Base-by-base conservation (phyloP, 2,329 filamentous ascomycete genomes). In the Aureobasidium musti region DNA sequence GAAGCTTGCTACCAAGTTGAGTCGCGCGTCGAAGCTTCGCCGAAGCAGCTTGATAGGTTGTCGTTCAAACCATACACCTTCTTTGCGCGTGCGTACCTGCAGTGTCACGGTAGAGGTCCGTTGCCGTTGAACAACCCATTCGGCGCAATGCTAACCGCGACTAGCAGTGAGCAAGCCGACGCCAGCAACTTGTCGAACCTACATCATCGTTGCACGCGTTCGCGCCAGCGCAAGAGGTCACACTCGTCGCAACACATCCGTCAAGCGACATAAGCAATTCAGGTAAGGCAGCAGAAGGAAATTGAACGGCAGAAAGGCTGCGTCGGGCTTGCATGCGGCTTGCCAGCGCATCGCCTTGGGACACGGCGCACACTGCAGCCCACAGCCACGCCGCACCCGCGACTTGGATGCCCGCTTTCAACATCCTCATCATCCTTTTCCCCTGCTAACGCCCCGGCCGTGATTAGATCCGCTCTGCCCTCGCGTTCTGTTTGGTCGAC, bases 401-500 rank as follows among this genome's bases (percentile, higher is more conserved):
- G 28, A 49, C 49, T n/a, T 39, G 19, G 7, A 52, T 54, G 50
- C 33, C n/a, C 60, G 14, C 47, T 53, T 21, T 3, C 28, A 43
- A 17, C 10, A 26, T 37, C 13, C 37, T 13, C 35, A 23, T 21
- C 45, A 49, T 43, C 30, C 19, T 49, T 43, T 41, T 35, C 23
- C 35, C 13, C 61, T 54, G 61, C 47, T 64, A 54, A 53, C 47
- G 33, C 28, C 49, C 57, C 49, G 49, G 35, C 49, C 61, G 28
- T 64, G 61, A 64, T 54, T 64, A 64, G 61, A 64, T 64, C 61
- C 61, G 61, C n/a, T 54, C 26, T 26, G 33, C 35, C 49, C 49
- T 64, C 61, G 61, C 61, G 61, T 45, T 64, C 61, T 64, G 61
- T 64, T 64, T 64, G 61, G 61, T 45, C 37, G 26, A 63, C 47